Evolutionary conservation across 228 moss, liverwort and hornwort genomes (phyloP).

Genomic region (Sphagnum fallax): DNA sequence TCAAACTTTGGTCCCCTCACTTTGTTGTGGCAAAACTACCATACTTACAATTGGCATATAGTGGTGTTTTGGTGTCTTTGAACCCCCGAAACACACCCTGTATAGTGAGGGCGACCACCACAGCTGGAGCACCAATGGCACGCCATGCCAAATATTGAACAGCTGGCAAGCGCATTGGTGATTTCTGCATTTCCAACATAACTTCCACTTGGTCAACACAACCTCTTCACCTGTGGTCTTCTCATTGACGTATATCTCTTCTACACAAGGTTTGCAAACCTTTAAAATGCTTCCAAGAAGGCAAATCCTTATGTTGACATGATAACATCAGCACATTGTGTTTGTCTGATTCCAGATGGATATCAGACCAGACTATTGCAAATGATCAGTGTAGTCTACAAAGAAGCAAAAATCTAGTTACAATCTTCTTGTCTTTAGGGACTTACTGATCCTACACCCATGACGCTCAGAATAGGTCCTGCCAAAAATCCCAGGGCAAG

Average conservation of each 20-base stretch:
- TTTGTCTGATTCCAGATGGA: no score
- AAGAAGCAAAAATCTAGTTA: no score
- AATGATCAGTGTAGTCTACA: no score
- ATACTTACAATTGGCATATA: constrained; percentile 64
- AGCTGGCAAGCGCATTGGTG: constrained; percentile 71
- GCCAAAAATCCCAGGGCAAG: constrained; percentile 53
- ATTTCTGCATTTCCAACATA: constrained; percentile 32
- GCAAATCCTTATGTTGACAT: no score
- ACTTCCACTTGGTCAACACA: background rate
- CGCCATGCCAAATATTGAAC: constrained; percentile 66
- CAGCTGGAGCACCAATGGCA: constrained; percentile 85
- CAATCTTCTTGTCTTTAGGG: no score
- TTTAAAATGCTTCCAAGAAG: background rate
- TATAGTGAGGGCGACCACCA: constrained; percentile 75
- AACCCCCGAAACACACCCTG: constrained; percentile 96
- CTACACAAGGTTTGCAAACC: no score
- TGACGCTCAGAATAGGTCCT: constrained; percentile 65
- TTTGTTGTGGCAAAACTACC: background rate
- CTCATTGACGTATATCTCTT: no score
- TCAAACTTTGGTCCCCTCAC: no score
- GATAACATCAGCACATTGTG: no score
- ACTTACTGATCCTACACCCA: constrained; percentile 75
- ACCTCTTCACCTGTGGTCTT: background rate
- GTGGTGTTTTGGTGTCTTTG: constrained; percentile 90
- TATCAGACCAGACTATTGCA: no score